phyloP scores from a whole-genome alignment of 2,329 filamentous ascomycete species.

The Stachybotrys chartarum region DNA sequence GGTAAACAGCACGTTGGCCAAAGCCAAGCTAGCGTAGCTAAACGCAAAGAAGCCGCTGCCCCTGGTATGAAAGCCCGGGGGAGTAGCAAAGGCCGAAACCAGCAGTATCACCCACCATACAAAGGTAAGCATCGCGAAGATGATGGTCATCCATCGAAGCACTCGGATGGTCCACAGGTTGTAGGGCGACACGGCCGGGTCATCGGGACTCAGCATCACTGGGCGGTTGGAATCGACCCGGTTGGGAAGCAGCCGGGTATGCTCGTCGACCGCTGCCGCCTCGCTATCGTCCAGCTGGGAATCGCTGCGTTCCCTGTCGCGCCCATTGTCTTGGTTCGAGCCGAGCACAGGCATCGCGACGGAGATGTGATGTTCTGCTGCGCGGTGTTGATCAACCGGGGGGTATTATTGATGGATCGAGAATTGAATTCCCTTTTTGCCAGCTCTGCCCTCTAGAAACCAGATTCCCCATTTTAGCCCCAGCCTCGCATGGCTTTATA shows the following conservation, averaged over 20 bases:
- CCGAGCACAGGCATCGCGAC: conserved; percentile 25
- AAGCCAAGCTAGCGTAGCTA: conserved; percentile 70
- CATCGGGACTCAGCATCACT: conserved; percentile 30
- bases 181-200: conserved; percentile 70
- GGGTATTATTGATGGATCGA: too few species aligned
- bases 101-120: conserved; percentile 90
- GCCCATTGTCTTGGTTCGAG: conserved; percentile 13
- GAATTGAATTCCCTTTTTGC: too few species aligned
- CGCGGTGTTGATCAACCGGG: too few species aligned
- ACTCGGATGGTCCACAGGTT: conserved; percentile 89
- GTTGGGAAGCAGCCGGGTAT: conserved; percentile 62
- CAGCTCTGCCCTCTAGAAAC: too few species aligned
- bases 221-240: conserved; percentile 43
- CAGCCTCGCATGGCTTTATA: neutral
- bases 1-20: conserved; percentile 67
- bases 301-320: conserved; percentile 9
- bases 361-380: neutral
- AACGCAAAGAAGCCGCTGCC: conserved; percentile 93
- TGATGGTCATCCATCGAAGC: conserved; percentile 67
- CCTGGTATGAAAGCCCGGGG: conserved; percentile 75
- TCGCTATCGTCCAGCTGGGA: conserved; percentile 13
- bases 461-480: neutral
- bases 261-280: conserved; percentile 36
- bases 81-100: conserved; percentile 85
- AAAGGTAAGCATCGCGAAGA: conserved; percentile 69